phyloP scores from a whole-genome alignment of 768 basidiomycete genomes.

The Rhodotorula toruloides region DNA sequence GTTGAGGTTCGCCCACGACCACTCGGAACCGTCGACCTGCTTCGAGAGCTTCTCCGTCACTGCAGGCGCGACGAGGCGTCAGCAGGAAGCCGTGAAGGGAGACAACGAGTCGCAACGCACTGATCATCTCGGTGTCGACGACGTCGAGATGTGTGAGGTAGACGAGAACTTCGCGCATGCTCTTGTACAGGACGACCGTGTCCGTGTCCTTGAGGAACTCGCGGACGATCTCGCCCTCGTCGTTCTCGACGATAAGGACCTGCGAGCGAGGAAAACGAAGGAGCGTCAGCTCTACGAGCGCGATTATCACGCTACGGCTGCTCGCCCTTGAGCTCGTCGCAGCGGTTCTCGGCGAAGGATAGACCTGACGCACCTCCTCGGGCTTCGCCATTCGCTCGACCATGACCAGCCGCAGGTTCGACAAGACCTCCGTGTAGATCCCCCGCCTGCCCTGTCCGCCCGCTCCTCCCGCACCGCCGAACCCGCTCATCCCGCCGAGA shows the following conservation, averaged over 20 bases:
- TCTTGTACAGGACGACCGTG: slow-evolving; percentile 97
- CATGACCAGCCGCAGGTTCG: slow-evolving; percentile 87
- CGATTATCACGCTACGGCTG: too few relatives aligned
- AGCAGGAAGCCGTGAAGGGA: neutral
- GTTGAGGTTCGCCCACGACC: slow-evolving; percentile 99
- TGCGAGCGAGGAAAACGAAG: slow-evolving; percentile 45
- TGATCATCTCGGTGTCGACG: slow-evolving; percentile 86
- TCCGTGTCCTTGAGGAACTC: slow-evolving; percentile 90
- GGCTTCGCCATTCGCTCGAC: slow-evolving; percentile 99
- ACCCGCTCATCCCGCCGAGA: slow-evolving; percentile 48
- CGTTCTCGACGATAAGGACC: slow-evolving; percentile 98
- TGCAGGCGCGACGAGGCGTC: slow-evolving; percentile 29
- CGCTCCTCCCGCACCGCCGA: slow-evolving; percentile 44
- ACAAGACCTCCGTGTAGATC: slow-evolving; percentile 90
- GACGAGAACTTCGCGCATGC: slow-evolving; percentile 94
- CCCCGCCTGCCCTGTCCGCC: slow-evolving; percentile 54
- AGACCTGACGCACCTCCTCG: slow-evolving; percentile 88
- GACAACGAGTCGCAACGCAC: slow-evolving; percentile 18
- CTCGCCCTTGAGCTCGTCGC: too few relatives aligned
- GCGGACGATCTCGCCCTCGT: slow-evolving; percentile 97
- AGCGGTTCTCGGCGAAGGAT: too few relatives aligned
- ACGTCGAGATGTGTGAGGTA: slow-evolving; percentile 98
- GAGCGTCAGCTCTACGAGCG: neutral
- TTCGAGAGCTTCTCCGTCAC: slow-evolving; percentile 93
- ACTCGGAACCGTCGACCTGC: slow-evolving; percentile 77